These are phyloP conservation scores for Fagus crenata DNA, from an alignment of 306 rosid genomes.

Conservation along the genomic window DNA sequence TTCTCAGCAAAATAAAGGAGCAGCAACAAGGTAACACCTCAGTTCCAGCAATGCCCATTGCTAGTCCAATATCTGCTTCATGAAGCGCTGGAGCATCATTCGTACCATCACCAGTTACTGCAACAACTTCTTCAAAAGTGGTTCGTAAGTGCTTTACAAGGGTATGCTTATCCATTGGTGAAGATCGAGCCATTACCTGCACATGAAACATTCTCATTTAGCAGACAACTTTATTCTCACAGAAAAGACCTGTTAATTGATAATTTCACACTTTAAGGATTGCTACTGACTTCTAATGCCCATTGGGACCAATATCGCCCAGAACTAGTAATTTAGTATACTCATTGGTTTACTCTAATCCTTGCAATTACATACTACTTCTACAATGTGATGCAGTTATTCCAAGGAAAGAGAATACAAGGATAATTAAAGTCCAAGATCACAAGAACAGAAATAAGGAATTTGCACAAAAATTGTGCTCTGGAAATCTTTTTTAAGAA, in stretches of 20 bases:
- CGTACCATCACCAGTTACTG: constrained; percentile 98
- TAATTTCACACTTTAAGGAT: constrained; percentile 22
- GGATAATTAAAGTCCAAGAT: not conserved
- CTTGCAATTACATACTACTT: not conserved
- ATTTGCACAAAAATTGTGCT: not conserved
- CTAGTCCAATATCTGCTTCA: constrained; percentile 99
- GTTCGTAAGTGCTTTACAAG: constrained; percentile 81
- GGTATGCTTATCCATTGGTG: constrained; percentile 95
- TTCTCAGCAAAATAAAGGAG: constrained; percentile 8
- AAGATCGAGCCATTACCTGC: constrained; percentile 97
- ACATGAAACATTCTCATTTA: constrained; percentile 26
- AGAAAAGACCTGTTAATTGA: constrained; percentile 4
- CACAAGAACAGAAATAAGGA: constrained; percentile 22
- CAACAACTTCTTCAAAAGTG: constrained; percentile 89
- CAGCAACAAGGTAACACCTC: constrained; percentile 53
- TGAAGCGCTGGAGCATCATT: constrained; percentile 99
- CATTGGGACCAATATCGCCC: not conserved
- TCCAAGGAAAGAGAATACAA: constrained; percentile 9
- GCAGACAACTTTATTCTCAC: constrained; percentile 20
- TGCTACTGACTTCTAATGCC: constrained; percentile 14
- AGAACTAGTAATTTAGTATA: not conserved
- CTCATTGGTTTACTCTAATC: constrained; percentile 14
- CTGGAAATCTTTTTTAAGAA: not conserved
- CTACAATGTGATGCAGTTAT: constrained; percentile 7
- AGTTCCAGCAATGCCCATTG: constrained; percentile 99